Conservation (phyloP, 2,329 filamentous ascomycete genomes). For the Colletotrichum zoysiae region DNA sequence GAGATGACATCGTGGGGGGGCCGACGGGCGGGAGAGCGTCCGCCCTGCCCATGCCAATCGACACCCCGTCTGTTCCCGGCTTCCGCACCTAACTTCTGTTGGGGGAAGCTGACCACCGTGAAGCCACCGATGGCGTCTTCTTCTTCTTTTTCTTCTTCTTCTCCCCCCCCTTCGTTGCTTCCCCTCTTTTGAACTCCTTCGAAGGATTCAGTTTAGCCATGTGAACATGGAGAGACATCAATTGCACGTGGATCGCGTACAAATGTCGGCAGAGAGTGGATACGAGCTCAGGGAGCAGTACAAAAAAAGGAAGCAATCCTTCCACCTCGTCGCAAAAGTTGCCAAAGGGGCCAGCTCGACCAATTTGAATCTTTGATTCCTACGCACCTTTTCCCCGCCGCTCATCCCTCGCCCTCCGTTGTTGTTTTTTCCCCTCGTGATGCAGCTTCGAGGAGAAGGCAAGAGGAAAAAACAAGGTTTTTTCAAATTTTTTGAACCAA, state of each 20-base stretch:
- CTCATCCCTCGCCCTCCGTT: conserved; percentile 21
- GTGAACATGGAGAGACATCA: neutral
- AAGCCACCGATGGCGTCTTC: conserved; percentile 13
- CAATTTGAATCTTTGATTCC: conserved; percentile 13
- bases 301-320: conserved; percentile 25
- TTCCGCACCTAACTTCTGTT: neutral
- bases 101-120: neutral
- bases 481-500: conserved; percentile 33
- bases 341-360: conserved; percentile 11
- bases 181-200: neutral
- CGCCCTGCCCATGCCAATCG: conserved; percentile 37
- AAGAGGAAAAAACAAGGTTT: conserved; percentile 8
- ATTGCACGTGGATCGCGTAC: conserved; percentile 4
- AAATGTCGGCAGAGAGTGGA: conserved; percentile 14
- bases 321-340: conserved; percentile 5
- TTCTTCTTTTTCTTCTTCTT: neutral
- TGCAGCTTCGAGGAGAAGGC: conserved; percentile 17
- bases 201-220: neutral
- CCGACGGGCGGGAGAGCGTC: neutral
- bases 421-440: conserved; percentile 38
- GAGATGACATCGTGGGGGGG: conserved; percentile 30
- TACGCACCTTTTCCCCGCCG: conserved; percentile 8
- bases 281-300: neutral
- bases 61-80: conserved; percentile 16
- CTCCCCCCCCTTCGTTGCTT: neutral